A percentile compares a stretch with the other conserved stretches of the same genome.
Conservation (phyloP, 345 rosid genomes). For the Lumnitzera racemosa region DNA sequence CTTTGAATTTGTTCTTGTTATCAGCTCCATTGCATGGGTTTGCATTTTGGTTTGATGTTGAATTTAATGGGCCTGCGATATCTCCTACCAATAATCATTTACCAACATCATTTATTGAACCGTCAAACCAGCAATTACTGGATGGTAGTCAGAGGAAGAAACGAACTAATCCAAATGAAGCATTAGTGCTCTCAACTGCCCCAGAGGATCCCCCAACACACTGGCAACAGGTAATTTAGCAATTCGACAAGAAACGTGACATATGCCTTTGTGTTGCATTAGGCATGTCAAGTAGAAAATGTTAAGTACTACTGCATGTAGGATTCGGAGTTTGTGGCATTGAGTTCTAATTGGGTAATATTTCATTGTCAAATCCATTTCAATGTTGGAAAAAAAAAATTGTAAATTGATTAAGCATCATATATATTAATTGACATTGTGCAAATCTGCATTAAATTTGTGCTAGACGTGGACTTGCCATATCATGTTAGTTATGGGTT, state of each 20-base stretch:
- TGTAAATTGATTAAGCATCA: too few relatives aligned
- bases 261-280: too few relatives aligned
- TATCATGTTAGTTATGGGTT: too few relatives aligned
- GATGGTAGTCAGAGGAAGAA: conserved; percentile 60
- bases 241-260: neutral
- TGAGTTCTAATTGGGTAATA: too few relatives aligned
- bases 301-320: too few relatives aligned
- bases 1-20: conserved; percentile 15
- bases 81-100: conserved; percentile 30
- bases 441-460: too few relatives aligned
- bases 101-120: conserved; percentile 17
- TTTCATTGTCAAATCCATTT: too few relatives aligned
- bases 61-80: conserved; percentile 49
- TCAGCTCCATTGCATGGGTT: conserved; percentile 97
- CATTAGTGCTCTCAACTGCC: conserved; percentile 76
- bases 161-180: conserved; percentile 56
- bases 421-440: too few relatives aligned
- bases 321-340: too few relatives aligned
- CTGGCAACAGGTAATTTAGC: conserved; percentile 79
- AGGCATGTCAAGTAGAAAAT: too few relatives aligned
- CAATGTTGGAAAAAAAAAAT: too few relatives aligned
- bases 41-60: conserved; percentile 99
- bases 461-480: too few relatives aligned
- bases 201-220: conserved; percentile 95
- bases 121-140: conserved; percentile 28